Base-by-base conservation (phyloP, 441 rosid species). In the Melastoma candidum region DNA sequence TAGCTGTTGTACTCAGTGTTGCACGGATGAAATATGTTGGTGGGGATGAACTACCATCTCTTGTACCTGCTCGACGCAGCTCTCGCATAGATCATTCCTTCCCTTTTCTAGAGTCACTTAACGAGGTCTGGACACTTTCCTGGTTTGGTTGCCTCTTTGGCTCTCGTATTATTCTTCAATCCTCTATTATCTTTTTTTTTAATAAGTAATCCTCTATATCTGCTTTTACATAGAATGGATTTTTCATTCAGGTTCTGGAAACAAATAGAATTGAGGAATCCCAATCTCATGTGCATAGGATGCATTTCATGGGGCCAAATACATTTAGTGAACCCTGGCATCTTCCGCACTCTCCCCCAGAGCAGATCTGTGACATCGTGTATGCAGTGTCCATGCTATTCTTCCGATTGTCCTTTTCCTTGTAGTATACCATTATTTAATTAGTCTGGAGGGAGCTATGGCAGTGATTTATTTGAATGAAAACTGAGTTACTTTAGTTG, bases 271-370 rank as follows among this genome's bases (percentile, higher is more conserved):
- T 66, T 7, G 97, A 90, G 74, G 97, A 90, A 60, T 86, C 95
- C 57, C 94, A 71, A 49, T 82, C 82, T 53, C 97, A 89, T 58
- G 85, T 89, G 70, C 89, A 89, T 62, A 73, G 97, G 63, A 79
- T 89, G 83, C 86, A 79, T 70, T 84, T 89, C 70, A 67, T 84
- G 90, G 97, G 97, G 53, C 81, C 87, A 54, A 89, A 89, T 69
- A 86, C 89, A 43, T 89, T 89, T 32, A 71, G 85, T 36, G 83
- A 86, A 60, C 97, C 97, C 59, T 86, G 97, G 95, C 87, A 86
- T 66, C 78, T 89, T 26, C 76, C 82, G 46, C 85, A 72, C 66
- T 71, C 76, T 49, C 95, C 97, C 26, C 97, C 97, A 12, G 87
- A 84, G 5, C 88, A 85, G 76, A 72, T 89, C 39, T 77, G 53